These are phyloP conservation scores for Salix viminalis DNA, from an alignment of 345 rosid species.

Conservation along the genomic window DNA sequence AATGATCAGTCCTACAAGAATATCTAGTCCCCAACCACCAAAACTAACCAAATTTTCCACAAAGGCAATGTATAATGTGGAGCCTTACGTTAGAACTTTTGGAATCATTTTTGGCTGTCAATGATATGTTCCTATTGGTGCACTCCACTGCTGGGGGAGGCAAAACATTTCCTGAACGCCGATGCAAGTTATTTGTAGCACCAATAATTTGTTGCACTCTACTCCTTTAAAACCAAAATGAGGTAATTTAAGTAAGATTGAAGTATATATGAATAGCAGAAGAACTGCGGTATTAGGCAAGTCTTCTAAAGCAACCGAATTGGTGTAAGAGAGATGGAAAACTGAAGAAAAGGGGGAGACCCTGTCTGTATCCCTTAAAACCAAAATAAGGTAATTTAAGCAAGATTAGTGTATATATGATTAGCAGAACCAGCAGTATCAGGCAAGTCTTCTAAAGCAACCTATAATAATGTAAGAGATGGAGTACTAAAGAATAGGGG, in stretches of 20 bases:
- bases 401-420: neutral
- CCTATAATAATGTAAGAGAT: neutral
- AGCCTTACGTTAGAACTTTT: neutral
- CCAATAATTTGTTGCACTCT: slow-evolving; percentile 24
- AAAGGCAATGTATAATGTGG: too few species aligned
- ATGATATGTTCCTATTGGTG: slow-evolving; percentile 7
- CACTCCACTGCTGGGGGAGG: slow-evolving; percentile 24
- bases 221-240: slow-evolving; percentile 22
- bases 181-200: slow-evolving; percentile 21
- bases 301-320: neutral
- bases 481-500: neutral
- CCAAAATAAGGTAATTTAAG: neutral
- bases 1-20: neutral
- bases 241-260: neutral
- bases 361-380: neutral
- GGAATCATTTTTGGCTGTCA: slow-evolving; percentile 6
- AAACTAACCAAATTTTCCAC: neutral
- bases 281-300: neutral
- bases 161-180: slow-evolving; percentile 23
- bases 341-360: neutral
- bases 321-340: neutral
- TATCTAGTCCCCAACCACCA: neutral
- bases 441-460: neutral
- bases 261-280: neutral
- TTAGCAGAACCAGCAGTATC: neutral